Conservation (phyloP, 176 grass and related monocot genomes). For the Triticum dicoccoides region DNA sequence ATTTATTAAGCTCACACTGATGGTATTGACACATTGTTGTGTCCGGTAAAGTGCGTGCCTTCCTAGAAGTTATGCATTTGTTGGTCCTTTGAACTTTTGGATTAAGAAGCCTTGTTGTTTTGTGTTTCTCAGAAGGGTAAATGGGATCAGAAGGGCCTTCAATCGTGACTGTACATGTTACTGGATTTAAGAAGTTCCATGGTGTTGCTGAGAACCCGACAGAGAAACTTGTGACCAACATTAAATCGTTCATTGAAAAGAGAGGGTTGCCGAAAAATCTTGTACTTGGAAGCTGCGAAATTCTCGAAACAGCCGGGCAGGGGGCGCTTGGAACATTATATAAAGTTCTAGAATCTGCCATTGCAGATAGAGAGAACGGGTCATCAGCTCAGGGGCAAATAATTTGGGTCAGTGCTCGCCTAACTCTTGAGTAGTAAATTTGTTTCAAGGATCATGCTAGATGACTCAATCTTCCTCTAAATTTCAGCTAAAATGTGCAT, state of each 20-base stretch:
- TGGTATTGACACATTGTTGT: background rate
- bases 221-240: conserved; percentile 71
- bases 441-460: conserved; percentile 10
- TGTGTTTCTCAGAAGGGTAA: conserved; percentile 22
- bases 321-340: conserved; percentile 63
- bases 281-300: conserved; percentile 71
- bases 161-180: conserved; percentile 75
- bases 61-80: conserved; percentile 26
- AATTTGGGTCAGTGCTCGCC: conserved; percentile 69
- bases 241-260: conserved; percentile 77
- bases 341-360: conserved; percentile 65
- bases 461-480: background rate
- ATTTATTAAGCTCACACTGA: conserved; percentile 9
- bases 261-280: conserved; percentile 81
- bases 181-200: conserved; percentile 98
- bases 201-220: conserved; percentile 94
- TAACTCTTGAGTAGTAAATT: conserved; percentile 19
- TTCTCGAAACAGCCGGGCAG: conserved; percentile 90
- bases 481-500: conserved; percentile 12
- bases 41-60: background rate
- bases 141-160: conserved; percentile 98
- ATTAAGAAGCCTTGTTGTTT: background rate
- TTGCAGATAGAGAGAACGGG: conserved; percentile 44
- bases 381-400: conserved; percentile 51
- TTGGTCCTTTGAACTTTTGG: conserved; percentile 20